A percentile compares a stretch with the other conserved stretches of the same genome.
Evolutionary conservation across 441 rosid species (phyloP).

Genomic region (Eruca vesicaria): DNA sequence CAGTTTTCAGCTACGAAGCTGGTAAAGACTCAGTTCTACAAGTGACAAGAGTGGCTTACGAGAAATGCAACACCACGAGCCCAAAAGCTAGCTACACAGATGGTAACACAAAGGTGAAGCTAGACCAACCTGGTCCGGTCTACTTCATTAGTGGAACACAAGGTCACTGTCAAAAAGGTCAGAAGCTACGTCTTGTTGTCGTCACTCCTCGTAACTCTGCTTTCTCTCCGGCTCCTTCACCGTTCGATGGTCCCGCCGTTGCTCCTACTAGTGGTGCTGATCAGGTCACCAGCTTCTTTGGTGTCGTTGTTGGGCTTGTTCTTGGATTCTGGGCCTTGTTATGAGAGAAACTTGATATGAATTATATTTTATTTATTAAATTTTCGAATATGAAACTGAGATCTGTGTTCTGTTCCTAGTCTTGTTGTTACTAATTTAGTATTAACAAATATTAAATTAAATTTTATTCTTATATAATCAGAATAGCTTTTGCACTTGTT

Average conservation of each 20-base stretch:
- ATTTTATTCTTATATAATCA: neutral
- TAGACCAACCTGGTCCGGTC: constrained; percentile 59
- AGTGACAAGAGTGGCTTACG: constrained; percentile 66
- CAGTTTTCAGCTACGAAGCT: constrained; percentile 76
- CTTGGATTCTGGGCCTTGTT: constrained; percentile 28
- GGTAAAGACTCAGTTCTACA: constrained; percentile 72
- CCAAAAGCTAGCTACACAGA: constrained; percentile 66
- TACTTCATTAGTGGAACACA: constrained; percentile 84
- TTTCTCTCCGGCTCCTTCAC: constrained; percentile 82
- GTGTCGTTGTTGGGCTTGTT: constrained; percentile 16
- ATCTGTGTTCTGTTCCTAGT: constrained; percentile 1
- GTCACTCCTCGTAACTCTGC: constrained; percentile 42
- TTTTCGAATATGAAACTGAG: constrained; percentile 5
- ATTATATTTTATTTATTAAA: constrained; percentile 17
- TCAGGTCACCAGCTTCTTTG: constrained; percentile 4
- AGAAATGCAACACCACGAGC: constrained; percentile 59
- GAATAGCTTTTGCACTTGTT: neutral
- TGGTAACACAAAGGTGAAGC: constrained; percentile 69
- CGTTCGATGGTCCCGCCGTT: constrained; percentile 60
- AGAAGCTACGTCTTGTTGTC: constrained; percentile 71
- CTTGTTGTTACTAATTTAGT: constrained; percentile 1
- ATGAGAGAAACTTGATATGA: neutral
- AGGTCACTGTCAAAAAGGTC: constrained; percentile 80
- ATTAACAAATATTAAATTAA: neutral
- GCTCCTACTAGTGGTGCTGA: constrained; percentile 50